These are phyloP conservation scores for Myxozyma neglecta DNA, from an alignment of 805 yeast species.

Conservation along the genomic window DNA sequence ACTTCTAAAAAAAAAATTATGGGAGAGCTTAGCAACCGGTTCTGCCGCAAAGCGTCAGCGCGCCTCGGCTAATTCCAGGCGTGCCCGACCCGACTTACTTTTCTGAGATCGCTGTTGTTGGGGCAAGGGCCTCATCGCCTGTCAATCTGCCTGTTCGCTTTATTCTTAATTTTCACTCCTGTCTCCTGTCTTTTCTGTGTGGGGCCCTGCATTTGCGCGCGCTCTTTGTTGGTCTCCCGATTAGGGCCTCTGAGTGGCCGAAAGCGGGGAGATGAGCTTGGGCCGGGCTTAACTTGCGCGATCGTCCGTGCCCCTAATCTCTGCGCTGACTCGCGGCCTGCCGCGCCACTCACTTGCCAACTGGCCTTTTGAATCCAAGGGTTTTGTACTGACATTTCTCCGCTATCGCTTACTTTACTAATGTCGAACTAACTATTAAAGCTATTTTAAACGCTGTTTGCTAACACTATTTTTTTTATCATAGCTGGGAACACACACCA, in stretches of 20 bases:
- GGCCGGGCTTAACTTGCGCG: constrained; percentile 2
- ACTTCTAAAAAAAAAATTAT: too few species aligned
- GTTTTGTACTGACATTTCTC: not conserved
- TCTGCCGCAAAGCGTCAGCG: too few species aligned
- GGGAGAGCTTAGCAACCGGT: too few species aligned
- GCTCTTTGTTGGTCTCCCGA: not conserved
- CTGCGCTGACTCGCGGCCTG: constrained; percentile 7
- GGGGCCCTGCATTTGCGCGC: too few species aligned
- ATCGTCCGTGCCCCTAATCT: constrained; percentile 12
- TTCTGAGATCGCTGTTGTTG: too few species aligned
- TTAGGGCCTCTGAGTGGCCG: not conserved
- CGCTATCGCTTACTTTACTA: not conserved
- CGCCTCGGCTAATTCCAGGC: too few species aligned
- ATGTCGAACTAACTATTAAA: too few species aligned
- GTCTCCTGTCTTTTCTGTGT: not conserved
- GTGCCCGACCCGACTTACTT: too few species aligned
- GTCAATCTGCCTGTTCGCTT: too few species aligned
- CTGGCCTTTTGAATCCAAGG: not conserved
- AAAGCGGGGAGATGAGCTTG: constrained; percentile 7
- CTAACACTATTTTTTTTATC: not conserved
- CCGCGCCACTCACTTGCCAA: not conserved
- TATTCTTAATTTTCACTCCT: too few species aligned
- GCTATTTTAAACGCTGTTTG: not conserved
- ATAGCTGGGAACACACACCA: constrained; percentile 88
- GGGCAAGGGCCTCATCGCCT: too few species aligned